These are phyloP conservation scores for Amanita thiersii DNA, from an alignment of 768 basidiomycete genomes.

Conservation along the genomic window DNA sequence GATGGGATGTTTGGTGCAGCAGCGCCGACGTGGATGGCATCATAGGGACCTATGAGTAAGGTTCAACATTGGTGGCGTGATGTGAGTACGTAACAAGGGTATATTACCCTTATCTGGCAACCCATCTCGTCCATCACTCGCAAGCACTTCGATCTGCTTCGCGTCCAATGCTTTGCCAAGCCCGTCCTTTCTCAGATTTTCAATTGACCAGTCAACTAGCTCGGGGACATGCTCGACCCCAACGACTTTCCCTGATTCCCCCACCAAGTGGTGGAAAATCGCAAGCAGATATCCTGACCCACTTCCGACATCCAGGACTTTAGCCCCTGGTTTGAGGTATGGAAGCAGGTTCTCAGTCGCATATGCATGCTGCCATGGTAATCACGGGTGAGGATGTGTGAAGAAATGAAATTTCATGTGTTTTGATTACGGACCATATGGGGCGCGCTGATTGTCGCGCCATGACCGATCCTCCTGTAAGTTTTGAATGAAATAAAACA, in stretches of 20 bases:
- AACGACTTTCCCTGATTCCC: constrained; percentile 52
- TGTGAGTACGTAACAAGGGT: neutral
- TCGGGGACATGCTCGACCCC: constrained; percentile 89
- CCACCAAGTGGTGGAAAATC: constrained; percentile 70
- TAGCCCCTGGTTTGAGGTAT: constrained; percentile 59
- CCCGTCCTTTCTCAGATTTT: constrained; percentile 64
- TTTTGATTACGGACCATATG: constrained; percentile 66
- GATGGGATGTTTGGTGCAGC: constrained; percentile 72
- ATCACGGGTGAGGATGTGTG: neutral
- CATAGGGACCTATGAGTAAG: constrained; percentile 46
- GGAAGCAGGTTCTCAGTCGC: constrained; percentile 73
- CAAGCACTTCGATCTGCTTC: constrained; percentile 52
- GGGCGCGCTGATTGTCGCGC: constrained; percentile 92
- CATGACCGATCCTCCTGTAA: constrained; percentile 62
- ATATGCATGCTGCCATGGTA: constrained; percentile 61
- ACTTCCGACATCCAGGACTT: constrained; percentile 84
- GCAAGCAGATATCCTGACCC: constrained; percentile 86
- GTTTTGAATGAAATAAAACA: neutral
- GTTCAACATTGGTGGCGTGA: neutral
- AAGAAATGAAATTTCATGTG: neutral
- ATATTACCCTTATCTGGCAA: constrained; percentile 21
- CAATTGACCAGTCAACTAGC: constrained; percentile 60
- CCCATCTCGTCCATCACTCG: constrained; percentile 79
- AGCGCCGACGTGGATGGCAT: constrained; percentile 92
- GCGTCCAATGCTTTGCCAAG: constrained; percentile 43